Evolutionary conservation across 257 asterid genomes (phyloP), one percentile per base, ranked within the genome.

Genomic region (Solanum chilense): DNA sequence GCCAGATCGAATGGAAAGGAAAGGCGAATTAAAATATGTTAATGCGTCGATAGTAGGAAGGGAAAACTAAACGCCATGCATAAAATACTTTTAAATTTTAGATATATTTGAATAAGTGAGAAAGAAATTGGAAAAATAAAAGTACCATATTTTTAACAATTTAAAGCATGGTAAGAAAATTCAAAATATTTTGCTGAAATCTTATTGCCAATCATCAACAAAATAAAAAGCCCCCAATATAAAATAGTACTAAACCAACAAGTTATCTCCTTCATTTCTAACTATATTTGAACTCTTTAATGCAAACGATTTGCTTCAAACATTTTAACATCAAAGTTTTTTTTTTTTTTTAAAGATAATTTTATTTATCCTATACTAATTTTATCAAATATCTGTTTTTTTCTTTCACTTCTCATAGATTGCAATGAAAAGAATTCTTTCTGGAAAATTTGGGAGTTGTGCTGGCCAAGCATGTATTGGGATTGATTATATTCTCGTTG

Each of bases 401-500:
- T 44, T 85, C 31, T 71, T 86, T 41, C 23, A 31, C 18, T 60
- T 73, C 52, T 74, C 9, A 35, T 89, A 96, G 99, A 89, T 89
- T 75, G 97, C 95, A 47, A 12, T 92, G 23, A 93, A 94, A n/a
- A 90, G 98, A 77, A 94, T 96, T 74, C 90, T 95, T 70, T 64
- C 95, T 6, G 95, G 92, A 18, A 96, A 96, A 85, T 96, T 91
- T 60, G 99, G 98, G 77, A 74, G 94, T 21, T 95, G 98, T 83
- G 96, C 97, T 39, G 99, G 98, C 7, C 99, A 96, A 88, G 98
- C 93, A 82, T 96, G 99, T 92, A 89, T 94, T 84, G 94, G 90
- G 73, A 89, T 96, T 44, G 98, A 96, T 86, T 95, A 96, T 82
- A 90, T 95, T 83, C 93, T 96, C 2, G 93, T 93, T 4, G 95